These are phyloP conservation scores for Quercus rubra DNA, from an alignment of 306 rosid species.

Conservation along the genomic window DNA sequence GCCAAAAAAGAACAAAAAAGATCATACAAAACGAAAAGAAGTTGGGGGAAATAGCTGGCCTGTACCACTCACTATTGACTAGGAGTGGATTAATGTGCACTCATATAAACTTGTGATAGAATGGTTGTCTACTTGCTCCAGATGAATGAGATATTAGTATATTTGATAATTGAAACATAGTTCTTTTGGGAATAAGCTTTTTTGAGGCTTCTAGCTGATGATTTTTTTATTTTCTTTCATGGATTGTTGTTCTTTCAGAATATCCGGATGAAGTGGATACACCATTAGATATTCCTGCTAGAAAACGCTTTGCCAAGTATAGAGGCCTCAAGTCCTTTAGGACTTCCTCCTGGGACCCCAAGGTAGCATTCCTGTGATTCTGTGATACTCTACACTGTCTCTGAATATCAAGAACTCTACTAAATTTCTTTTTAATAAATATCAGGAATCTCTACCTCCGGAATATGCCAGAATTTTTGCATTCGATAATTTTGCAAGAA, in stretches of 20 bases:
- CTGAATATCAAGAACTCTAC: constrained; percentile 3
- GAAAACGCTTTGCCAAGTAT: constrained; percentile 83
- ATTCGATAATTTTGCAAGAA: constrained; percentile 63
- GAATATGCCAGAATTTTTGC: constrained; percentile 84
- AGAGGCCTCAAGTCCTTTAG: constrained; percentile 97
- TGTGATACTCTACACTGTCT: background rate
- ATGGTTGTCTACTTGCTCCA: background rate
- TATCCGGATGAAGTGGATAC: constrained; percentile 98
- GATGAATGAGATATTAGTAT: background rate
- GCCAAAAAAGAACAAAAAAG: background rate
- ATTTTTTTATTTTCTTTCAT: constrained; percentile 1
- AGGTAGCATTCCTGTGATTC: constrained; percentile 40
- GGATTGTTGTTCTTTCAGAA: constrained; percentile 46
- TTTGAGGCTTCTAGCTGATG: constrained; percentile 7
- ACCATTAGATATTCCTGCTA: constrained; percentile 79
- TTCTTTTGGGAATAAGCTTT: background rate
- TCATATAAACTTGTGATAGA: background rate
- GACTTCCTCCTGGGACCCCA: constrained; percentile 97
- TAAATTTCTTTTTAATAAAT: constrained; percentile 21
- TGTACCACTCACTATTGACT: background rate
- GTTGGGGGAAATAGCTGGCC: background rate
- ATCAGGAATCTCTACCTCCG: constrained; percentile 86
- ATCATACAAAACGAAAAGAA: background rate
- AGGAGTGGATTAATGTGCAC: background rate
- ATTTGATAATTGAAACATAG: background rate